Evolutionary conservation across 2,329 filamentous ascomycete species (phyloP).

Genomic region (Eurotiales sp.): DNA sequence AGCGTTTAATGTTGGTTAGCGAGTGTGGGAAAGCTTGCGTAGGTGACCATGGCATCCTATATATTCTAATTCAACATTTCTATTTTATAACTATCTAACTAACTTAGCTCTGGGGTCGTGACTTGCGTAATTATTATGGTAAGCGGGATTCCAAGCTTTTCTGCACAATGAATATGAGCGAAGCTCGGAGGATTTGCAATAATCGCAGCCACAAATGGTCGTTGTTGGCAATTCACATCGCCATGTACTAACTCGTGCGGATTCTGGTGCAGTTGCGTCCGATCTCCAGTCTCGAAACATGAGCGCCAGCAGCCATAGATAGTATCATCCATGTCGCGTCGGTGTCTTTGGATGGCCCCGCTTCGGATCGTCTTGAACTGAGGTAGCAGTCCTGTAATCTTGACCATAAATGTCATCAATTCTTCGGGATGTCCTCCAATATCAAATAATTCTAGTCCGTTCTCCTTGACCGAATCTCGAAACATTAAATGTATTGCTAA

Average conservation of each 20-base stretch:
- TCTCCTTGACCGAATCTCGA: neutral
- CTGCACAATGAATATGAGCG: slow-evolving; percentile 51
- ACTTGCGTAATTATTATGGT: slow-evolving; percentile 53
- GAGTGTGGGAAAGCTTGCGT: too few species aligned
- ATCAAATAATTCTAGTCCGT: slow-evolving; percentile 54
- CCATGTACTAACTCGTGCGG: too few species aligned
- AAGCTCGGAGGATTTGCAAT: slow-evolving; percentile 54
- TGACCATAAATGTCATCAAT: slow-evolving; percentile 52
- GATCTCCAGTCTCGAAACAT: neutral
- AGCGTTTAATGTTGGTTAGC: too few species aligned
- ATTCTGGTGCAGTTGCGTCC: neutral
- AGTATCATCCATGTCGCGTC: neutral
- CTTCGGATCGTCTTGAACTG: neutral
- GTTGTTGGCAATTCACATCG: too few species aligned
- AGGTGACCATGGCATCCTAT: too few species aligned
- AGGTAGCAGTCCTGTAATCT: slow-evolving; percentile 43
- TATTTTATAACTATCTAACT: too few species aligned
- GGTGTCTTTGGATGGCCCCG: neutral
- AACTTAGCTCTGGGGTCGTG: too few species aligned
- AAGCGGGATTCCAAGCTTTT: slow-evolving; percentile 47
- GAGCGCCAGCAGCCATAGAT: neutral
- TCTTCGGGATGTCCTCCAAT: slow-evolving; percentile 55
- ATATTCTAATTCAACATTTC: too few species aligned
- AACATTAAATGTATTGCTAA: slow-evolving; percentile 43
- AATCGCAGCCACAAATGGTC: slow-evolving; percentile 53